Conservation (phyloP, 805 yeast genomes). For the Kregervanrija fluxuum region DNA sequence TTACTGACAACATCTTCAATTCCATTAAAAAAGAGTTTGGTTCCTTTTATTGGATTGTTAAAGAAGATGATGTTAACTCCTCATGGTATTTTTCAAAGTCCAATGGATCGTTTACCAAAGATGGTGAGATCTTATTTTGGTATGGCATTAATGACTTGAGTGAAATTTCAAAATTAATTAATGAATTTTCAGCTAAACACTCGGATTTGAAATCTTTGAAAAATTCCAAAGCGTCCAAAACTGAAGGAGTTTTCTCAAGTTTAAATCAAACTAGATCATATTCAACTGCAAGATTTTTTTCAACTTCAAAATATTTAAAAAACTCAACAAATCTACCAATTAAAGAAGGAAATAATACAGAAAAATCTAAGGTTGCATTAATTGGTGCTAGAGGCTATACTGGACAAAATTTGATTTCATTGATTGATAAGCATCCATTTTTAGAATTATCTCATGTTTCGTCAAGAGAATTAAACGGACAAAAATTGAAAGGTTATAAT, state of each 20-base stretch:
- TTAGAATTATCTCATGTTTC: conserved; percentile 89
- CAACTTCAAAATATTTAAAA: conserved; percentile 2
- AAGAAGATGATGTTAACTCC: conserved; percentile 85
- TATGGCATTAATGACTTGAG: conserved; percentile 69
- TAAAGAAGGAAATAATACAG: conserved; percentile 52
- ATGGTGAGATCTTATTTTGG: conserved; percentile 92
- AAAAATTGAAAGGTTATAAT: conserved; percentile 78
- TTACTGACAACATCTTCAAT: conserved; percentile 87
- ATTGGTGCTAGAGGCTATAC: conserved; percentile 99
- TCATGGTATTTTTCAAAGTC: conserved; percentile 90
- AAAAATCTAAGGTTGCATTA: conserved; percentile 72
- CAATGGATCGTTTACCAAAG: conserved; percentile 87
- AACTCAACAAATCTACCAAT: conserved; percentile 51
- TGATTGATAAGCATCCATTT: conserved; percentile 83
- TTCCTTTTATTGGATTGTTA: conserved; percentile 78
- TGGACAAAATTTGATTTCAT: conserved; percentile 84
- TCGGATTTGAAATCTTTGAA: conserved; percentile 30
- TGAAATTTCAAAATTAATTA: conserved; percentile 56
- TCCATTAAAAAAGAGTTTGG: conserved; percentile 69
- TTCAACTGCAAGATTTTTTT: conserved; percentile 16
- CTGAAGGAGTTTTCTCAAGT: conserved; percentile 46
- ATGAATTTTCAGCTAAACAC: conserved; percentile 31
- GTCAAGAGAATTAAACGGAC: conserved; percentile 89
- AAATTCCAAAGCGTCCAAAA: conserved; percentile 15
- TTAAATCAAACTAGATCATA: conserved; percentile 21